Conservation (phyloP, 2,329 filamentous ascomycete species). For the Emergomyces africanus region DNA sequence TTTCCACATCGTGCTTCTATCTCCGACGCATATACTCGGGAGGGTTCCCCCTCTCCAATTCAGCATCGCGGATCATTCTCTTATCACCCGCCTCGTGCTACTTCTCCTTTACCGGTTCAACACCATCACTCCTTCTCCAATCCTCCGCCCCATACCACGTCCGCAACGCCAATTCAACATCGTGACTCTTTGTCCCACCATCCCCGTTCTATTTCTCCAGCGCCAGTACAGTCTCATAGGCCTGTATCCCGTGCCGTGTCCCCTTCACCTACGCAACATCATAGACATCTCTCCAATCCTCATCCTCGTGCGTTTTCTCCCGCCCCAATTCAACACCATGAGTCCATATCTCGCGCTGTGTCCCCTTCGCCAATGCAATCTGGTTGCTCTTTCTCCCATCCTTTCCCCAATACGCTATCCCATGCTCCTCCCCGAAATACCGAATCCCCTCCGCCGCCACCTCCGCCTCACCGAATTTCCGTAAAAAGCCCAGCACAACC, state of each 20-base stretch:
- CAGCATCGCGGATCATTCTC: slow-evolving; percentile 6
- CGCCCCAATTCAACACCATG: background rate
- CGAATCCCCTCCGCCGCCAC: slow-evolving; percentile 63
- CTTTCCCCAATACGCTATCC: background rate
- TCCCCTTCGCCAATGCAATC: background rate
- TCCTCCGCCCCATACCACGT: background rate
- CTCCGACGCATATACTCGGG: background rate
- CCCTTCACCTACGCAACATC: background rate
- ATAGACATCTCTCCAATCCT: slow-evolving; percentile 9
- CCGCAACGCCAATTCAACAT: background rate
- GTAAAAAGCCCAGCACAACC: slow-evolving; percentile 32
- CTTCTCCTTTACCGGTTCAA: slow-evolving; percentile 2
- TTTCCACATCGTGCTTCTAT: background rate
- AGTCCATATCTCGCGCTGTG: background rate
- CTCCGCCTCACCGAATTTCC: slow-evolving; percentile 58
- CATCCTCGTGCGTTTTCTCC: slow-evolving; percentile 1
- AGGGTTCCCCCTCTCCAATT: background rate
- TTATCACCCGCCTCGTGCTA: background rate
- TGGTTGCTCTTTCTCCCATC: slow-evolving; percentile 2
- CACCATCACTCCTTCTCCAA: background rate
- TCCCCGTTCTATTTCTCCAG: background rate
- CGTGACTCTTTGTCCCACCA: slow-evolving; percentile 4
- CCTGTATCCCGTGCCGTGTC: background rate
- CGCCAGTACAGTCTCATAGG: background rate
- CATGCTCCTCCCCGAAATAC: background rate